Conservation (phyloP, 2,329 filamentous ascomycete genomes). For the Epichloe aotearoae region DNA sequence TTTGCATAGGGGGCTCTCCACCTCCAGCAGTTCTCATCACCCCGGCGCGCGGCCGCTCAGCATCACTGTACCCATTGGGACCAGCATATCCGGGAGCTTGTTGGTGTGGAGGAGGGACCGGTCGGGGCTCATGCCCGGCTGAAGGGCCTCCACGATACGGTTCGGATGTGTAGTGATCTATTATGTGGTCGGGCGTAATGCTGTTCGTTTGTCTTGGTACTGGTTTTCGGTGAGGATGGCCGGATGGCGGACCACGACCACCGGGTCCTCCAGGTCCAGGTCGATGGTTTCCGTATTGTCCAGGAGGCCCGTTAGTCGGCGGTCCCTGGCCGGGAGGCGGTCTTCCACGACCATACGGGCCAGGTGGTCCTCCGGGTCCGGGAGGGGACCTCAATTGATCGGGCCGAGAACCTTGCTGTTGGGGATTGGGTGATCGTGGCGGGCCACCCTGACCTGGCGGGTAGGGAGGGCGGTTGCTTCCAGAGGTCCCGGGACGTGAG, state of each 20-base stretch:
- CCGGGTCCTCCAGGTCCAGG: conserved; percentile 15
- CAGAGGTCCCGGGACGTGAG: conserved; percentile 18
- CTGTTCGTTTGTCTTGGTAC: conserved; percentile 15
- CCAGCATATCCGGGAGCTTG: conserved; percentile 33
- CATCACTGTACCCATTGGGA: conserved; percentile 33
- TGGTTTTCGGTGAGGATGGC: conserved; percentile 16
- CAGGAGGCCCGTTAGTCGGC: conserved; percentile 8
- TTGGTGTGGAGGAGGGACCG: conserved; percentile 10
- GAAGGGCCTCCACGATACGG: conserved; percentile 10
- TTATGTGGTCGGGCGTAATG: conserved; percentile 24
- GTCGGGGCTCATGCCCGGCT: conserved; percentile 6
- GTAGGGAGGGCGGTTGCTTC: conserved; percentile 19
- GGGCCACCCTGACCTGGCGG: conserved; percentile 11
- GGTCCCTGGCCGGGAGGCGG: conserved; percentile 9
- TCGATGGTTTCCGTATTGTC: conserved; percentile 8
- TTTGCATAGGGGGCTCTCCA: conserved; percentile 17
- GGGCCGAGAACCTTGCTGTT: conserved; percentile 15
- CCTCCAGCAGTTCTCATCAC: conserved; percentile 66
- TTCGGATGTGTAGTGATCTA: conserved; percentile 24
- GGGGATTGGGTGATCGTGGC: conserved; percentile 16
- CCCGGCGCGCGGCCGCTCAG: conserved; percentile 60
- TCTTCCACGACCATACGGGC: conserved; percentile 11
- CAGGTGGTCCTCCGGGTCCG: conserved; percentile 9
- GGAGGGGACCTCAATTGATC: conserved; percentile 9
- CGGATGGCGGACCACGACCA: conserved; percentile 13